A percentile compares a stretch with the other conserved stretches of the same genome.
Conservation (phyloP, 2,329 filamentous ascomycete genomes). For the Plectosphaerella plurivora region DNA sequence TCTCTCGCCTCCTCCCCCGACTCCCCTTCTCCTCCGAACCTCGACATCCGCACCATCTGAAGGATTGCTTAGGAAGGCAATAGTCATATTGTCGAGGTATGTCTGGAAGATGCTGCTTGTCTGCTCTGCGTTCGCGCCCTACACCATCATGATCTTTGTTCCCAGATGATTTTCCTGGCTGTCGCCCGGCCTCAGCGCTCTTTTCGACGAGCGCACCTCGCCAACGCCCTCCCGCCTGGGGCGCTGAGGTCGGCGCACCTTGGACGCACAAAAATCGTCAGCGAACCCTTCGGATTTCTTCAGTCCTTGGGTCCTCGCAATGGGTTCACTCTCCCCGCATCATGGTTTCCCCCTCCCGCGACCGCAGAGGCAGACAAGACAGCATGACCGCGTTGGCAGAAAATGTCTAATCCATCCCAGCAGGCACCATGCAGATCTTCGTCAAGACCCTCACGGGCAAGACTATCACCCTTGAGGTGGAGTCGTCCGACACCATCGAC, state of each 20-base stretch:
- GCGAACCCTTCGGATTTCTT: neutral
- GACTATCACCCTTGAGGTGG: slow-evolving; percentile 99
- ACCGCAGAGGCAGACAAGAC: neutral
- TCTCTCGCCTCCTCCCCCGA: neutral
- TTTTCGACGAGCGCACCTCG: neutral
- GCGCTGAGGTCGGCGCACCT: no score
- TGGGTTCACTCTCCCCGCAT: neutral
- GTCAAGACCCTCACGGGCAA: slow-evolving; percentile 93
- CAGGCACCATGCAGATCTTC: slow-evolving; percentile 73
- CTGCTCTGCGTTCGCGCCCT: neutral
- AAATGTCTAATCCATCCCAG: slow-evolving; percentile 34
- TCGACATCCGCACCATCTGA: slow-evolving; percentile 41
- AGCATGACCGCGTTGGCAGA: no score
- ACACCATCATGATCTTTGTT: slow-evolving; percentile 21
- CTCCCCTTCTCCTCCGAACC: neutral
- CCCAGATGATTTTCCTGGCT: slow-evolving; percentile 7
- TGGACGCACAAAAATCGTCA: no score
- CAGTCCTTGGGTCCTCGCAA: neutral
- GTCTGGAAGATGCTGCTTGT: slow-evolving; percentile 48
- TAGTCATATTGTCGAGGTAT: slow-evolving; percentile 58
- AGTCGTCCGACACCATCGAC: slow-evolving; percentile 99
- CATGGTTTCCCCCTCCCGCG: neutral
- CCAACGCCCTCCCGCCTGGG: no score
- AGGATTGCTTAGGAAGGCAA: slow-evolving; percentile 61
- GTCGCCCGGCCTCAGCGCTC: neutral